phyloP scores from a whole-genome alignment of 768 basidiomycete genomes.

The Lepiota venenata region DNA sequence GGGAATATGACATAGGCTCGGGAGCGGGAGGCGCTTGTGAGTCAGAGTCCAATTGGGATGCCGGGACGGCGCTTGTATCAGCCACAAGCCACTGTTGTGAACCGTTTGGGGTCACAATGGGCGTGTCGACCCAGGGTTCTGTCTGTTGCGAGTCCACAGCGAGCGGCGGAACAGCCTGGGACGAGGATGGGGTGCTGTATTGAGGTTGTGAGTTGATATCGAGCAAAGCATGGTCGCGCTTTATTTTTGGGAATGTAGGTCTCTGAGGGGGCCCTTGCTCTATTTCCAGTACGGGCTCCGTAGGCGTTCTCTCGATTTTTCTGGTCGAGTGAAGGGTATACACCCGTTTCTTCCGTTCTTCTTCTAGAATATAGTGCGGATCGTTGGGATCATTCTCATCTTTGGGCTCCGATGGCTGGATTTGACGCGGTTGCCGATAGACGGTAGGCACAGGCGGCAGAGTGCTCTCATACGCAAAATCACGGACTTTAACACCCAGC shows the following conservation, averaged over 20 bases:
- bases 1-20: constrained; percentile 34
- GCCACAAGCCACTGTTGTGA: constrained; percentile 38
- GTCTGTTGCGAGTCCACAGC: constrained; percentile 36
- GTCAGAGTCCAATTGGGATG: constrained; percentile 32
- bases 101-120: constrained; percentile 52
- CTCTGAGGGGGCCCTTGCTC: constrained; percentile 17
- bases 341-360: constrained; percentile 15
- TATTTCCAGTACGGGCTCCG: constrained; percentile 27
- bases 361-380: constrained; percentile 11
- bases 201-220: constrained; percentile 5
- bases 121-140: constrained; percentile 46
- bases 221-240: constrained; percentile 15
- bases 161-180: constrained; percentile 3
- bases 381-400: constrained; percentile 16
- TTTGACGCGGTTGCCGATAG: constrained; percentile 42
- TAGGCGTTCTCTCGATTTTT: constrained; percentile 28
- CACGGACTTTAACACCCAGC: constrained; percentile 45
- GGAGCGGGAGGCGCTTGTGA: constrained; percentile 20
- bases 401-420: constrained; percentile 37
- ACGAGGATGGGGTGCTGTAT: not conserved
- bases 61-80: constrained; percentile 28
- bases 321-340: constrained; percentile 14
- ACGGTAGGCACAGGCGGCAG: constrained; percentile 59
- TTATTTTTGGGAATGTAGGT: constrained; percentile 23
- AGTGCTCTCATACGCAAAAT: constrained; percentile 69